A percentile compares a stretch with the other conserved stretches of the same genome.
Conservation (phyloP, 495 filamentous ascomycete genomes). For the Talaromyces proteolyticus region DNA sequence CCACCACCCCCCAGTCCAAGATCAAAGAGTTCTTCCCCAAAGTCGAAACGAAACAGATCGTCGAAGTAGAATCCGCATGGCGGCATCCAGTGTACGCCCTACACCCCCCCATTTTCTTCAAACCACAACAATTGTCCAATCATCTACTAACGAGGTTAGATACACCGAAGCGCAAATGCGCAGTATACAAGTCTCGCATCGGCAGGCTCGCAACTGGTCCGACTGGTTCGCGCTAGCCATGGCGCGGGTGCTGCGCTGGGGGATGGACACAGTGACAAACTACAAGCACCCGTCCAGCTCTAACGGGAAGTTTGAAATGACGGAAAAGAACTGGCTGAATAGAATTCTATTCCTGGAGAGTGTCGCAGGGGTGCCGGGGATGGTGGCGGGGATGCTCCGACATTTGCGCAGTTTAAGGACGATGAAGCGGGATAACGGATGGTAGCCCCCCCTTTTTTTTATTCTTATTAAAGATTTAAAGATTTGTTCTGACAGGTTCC, state of each 20-base stretch:
- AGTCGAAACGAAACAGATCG: constrained; percentile 25
- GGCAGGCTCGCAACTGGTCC: constrained; percentile 58
- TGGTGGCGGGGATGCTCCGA: constrained; percentile 92
- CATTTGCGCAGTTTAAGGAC: constrained; percentile 78
- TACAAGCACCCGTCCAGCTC: constrained; percentile 62
- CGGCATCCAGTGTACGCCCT: constrained; percentile 35
- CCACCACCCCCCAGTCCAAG: constrained; percentile 21
- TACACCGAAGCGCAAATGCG: constrained; percentile 62
- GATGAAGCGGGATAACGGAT: constrained; percentile 91
- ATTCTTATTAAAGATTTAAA: neutral
- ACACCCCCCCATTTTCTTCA: neutral
- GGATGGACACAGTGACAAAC: constrained; percentile 62
- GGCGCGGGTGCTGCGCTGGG: constrained; percentile 58
- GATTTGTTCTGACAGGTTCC: neutral
- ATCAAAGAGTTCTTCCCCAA: constrained; percentile 37
- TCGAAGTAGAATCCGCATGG: constrained; percentile 32
- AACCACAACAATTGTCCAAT: neutral
- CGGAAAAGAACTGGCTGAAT: constrained; percentile 69
- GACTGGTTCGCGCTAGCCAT: constrained; percentile 60
- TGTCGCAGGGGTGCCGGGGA: constrained; percentile 91
- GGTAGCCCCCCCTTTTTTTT: constrained; percentile 36
- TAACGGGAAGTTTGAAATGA: constrained; percentile 55
- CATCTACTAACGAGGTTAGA: constrained; percentile 26
- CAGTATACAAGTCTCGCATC: constrained; percentile 58
- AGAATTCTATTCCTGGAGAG: constrained; percentile 91